These are phyloP conservation scores for Rhynchosporium secalis DNA, from an alignment of 2,329 filamentous ascomycete species.

Conservation along the genomic window DNA sequence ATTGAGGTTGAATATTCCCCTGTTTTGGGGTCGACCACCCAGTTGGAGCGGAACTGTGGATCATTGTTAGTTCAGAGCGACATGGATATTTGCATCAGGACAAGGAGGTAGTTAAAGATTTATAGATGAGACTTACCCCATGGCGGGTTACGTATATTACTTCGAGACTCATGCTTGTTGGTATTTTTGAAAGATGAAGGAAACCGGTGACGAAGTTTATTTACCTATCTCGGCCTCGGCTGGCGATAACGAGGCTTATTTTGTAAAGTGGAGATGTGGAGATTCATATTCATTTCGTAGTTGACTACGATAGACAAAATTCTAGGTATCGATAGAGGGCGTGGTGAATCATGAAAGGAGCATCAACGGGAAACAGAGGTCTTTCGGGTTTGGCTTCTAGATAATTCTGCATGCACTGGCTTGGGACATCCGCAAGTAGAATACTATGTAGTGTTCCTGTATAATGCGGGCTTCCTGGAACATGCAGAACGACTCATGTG, in stretches of 20 bases:
- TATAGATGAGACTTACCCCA: slow-evolving; percentile 57
- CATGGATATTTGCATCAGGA: slow-evolving; percentile 22
- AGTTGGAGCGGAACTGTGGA: slow-evolving; percentile 81
- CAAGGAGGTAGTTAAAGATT: not conserved
- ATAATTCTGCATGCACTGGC: not conserved
- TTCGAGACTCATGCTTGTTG: slow-evolving; percentile 49
- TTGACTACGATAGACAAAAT: too few species aligned
- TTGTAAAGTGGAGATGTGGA: not conserved
- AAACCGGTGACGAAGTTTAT: slow-evolving; percentile 13
- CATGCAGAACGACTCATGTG: not conserved
- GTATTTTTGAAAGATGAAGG: slow-evolving; percentile 9
- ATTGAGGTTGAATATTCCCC: slow-evolving; percentile 75
- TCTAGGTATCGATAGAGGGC: too few species aligned
- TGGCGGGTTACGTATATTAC: slow-evolving; percentile 74
- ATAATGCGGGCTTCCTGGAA: slow-evolving; percentile 4
- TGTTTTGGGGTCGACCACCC: slow-evolving; percentile 78
- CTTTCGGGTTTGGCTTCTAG: too few species aligned
- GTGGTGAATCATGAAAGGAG: too few species aligned
- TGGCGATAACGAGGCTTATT: slow-evolving; percentile 14
- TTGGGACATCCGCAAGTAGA: not conserved
- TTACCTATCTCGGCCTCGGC: slow-evolving; percentile 7
- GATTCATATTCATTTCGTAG: too few species aligned
- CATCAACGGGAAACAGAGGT: not conserved
- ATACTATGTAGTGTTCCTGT: slow-evolving; percentile 36
- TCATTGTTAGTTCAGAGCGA: slow-evolving; percentile 19